Evolutionary conservation across 306 rosid species (phyloP), one percentile per base, ranked within the genome.

Genomic region (Carpinus viminea): DNA sequence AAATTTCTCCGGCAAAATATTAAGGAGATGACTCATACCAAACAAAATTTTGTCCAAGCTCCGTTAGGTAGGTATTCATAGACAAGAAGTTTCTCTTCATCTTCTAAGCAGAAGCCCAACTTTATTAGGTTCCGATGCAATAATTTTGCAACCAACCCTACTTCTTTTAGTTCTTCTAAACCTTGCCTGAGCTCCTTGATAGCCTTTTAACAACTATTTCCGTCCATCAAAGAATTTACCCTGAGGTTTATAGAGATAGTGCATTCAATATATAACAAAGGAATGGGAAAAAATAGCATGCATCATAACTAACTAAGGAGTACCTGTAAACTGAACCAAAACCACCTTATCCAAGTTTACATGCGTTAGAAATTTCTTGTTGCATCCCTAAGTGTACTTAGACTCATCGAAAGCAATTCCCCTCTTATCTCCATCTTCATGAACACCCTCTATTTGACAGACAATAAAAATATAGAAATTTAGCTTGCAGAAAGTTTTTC

Each of bases 91-190:
- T 74, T 83, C 64, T 83, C 86, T 74, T 41, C 68, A 57, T 78
- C 82, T 74, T 83, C 86, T 51, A 64, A 75, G 78, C 85, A 81
- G 81, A 81, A 72, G 61, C 81, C 85, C 8, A 64, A 64, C 43
- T 54, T 78, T 21, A 74, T 79, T 21, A 83, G 68, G 61, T 83
- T 78, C 47, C 74, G 48, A 26, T 83, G 83, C 54, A 74, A 59
- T 73, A 83, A 68, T 57, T 69, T 78, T 2, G 80, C 78, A 28
- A 82, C 81, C 26, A 76, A 77, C 12, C 72, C 5, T 36, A 72
- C 81, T 74, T 81, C 75, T 20, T 73, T 81, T 1, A 76, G 76
- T 66, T 82, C 85, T 52, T 64, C 62, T 38, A 76, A 68, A 78
- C 76, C 70, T 70, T 70, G 81, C 57, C 69, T 60, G 83, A 83